Conservation (phyloP, 768 basidiomycete genomes). For the Krasilnikovozyma curviuscula region DNA sequence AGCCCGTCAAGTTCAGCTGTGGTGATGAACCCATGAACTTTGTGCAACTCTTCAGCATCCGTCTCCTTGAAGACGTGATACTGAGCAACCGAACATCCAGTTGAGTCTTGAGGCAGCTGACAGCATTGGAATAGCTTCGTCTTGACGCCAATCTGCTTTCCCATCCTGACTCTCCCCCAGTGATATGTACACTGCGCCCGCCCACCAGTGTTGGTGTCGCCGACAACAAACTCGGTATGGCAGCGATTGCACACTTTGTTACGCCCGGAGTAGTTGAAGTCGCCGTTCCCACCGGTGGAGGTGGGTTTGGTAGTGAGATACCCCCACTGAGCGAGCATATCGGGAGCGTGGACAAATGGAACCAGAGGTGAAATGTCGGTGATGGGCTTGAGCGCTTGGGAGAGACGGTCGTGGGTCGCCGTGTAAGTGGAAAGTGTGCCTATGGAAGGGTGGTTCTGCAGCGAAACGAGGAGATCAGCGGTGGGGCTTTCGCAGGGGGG, state of each 20-base stretch:
- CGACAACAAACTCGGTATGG: constrained; percentile 45
- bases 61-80: constrained; percentile 83
- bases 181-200: constrained; percentile 54
- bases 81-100: constrained; percentile 49
- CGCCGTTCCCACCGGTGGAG: constrained; percentile 46
- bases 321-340: constrained; percentile 45
- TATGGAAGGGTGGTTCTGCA: constrained; percentile 61
- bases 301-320: constrained; percentile 52
- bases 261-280: constrained; percentile 40
- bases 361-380: constrained; percentile 33
- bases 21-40: constrained; percentile 51
- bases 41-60: constrained; percentile 44
- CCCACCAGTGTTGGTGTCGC: constrained; percentile 17
- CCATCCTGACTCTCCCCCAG: constrained; percentile 40
- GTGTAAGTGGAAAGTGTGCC: constrained; percentile 40
- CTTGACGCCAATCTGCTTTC: constrained; percentile 22
- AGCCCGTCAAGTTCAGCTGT: constrained; percentile 18
- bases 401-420: neutral
- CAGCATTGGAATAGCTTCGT: constrained; percentile 61
- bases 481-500: no score
- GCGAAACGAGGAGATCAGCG: constrained; percentile 38
- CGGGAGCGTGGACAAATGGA: constrained; percentile 38
- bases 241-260: constrained; percentile 60
- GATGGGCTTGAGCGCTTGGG: constrained; percentile 25
- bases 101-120: constrained; percentile 38